Evolutionary conservation across 2,329 filamentous ascomycete genomes (phyloP).

Genomic region (Aureobasidium vineae): DNA sequence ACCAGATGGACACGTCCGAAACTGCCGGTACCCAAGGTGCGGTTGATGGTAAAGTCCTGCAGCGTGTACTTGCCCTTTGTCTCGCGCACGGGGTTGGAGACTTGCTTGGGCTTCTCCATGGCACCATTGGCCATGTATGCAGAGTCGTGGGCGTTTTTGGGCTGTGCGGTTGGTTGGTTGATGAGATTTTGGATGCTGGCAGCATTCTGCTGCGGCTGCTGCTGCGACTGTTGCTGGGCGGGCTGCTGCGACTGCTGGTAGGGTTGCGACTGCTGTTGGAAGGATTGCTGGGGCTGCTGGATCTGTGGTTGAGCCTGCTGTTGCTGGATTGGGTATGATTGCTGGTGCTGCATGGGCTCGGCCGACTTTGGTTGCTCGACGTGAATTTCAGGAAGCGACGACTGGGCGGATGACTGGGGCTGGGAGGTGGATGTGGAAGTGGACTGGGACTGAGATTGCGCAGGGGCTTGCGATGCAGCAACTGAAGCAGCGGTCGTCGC

Average conservation of each 20-base stretch:
- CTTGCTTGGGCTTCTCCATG: slow-evolving; percentile 39
- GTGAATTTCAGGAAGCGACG: slow-evolving; percentile 2
- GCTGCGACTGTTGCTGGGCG: slow-evolving; percentile 29
- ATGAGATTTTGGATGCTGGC: slow-evolving; percentile 83
- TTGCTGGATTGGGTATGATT: slow-evolving; percentile 16
- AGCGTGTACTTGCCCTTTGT: slow-evolving; percentile 98
- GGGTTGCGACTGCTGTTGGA: slow-evolving; percentile 27
- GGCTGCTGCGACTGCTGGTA: slow-evolving; percentile 15
- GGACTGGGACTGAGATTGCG: slow-evolving; percentile 25
- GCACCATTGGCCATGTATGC: slow-evolving; percentile 40
- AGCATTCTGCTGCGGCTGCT: slow-evolving; percentile 62
- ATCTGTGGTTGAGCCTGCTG: slow-evolving; percentile 29
- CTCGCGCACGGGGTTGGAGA: slow-evolving; percentile 54
- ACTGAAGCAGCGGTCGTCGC: slow-evolving; percentile 31
- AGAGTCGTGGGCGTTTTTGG: slow-evolving; percentile 38
- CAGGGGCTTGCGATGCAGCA: slow-evolving; percentile 28
- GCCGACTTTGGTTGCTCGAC: slow-evolving; percentile 34
- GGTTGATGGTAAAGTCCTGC: slow-evolving; percentile 81
- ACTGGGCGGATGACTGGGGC: slow-evolving; percentile 9
- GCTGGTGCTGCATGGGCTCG: slow-evolving; percentile 44
- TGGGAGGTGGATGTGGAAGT: neutral
- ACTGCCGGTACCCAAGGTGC: slow-evolving; percentile 92
- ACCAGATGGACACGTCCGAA: slow-evolving; percentile 96
- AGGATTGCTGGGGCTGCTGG: slow-evolving; percentile 31
- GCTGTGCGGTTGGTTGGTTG: slow-evolving; percentile 59